A percentile compares a stretch with the other conserved stretches of the same genome.
Evolutionary conservation across 768 basidiomycete species (phyloP).

Genomic region (Hypholoma sublateritium): DNA sequence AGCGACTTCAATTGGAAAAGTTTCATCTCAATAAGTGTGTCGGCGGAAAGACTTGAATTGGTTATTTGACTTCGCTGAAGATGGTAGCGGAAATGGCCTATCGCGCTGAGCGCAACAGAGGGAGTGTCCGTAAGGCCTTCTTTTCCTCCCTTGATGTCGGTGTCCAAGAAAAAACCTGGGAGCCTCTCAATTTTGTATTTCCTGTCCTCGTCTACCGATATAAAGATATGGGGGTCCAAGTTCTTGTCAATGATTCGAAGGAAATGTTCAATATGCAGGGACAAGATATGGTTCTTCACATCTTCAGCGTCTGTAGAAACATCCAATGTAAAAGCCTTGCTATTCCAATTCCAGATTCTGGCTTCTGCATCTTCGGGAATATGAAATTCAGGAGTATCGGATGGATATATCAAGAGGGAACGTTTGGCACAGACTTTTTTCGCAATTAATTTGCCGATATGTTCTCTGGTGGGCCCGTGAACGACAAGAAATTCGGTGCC

Average conservation of each 20-base stretch:
- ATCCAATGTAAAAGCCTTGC: neutral
- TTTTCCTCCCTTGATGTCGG: neutral
- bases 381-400: neutral
- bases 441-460: neutral
- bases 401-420: neutral
- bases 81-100: conserved; percentile 1
- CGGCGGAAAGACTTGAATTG: neutral
- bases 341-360: neutral
- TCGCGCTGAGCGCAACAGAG: neutral
- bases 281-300: neutral
- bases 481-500: neutral
- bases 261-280: neutral
- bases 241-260: neutral
- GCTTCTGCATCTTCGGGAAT: neutral
- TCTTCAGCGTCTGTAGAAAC: neutral
- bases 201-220: neutral
- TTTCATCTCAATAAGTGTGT: neutral
- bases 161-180: neutral
- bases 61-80: neutral
- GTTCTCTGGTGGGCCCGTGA: neutral
- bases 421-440: neutral
- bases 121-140: neutral
- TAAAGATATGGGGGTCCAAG: neutral
- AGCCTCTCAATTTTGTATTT: neutral
- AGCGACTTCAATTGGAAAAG: neutral